Base-by-base conservation (phyloP, 2,329 filamentous ascomycete species). In the Chrysosporium queenslandicum region DNA sequence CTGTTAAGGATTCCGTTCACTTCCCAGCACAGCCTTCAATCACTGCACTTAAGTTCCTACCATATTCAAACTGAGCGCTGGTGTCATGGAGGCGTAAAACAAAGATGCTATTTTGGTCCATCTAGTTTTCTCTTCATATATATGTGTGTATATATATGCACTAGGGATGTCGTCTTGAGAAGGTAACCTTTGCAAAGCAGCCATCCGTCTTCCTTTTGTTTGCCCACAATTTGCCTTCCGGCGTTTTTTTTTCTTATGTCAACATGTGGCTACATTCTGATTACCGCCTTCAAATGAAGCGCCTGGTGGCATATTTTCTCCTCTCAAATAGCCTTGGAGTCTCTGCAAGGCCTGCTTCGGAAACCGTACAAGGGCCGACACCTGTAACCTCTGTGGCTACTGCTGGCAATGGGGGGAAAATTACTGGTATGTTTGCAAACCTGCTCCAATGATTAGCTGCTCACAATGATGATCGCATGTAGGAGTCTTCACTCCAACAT, bases 401-500 rank as follows among this genome's bases (percentile, higher is more conserved):
- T n/a, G n/a, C n/a, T 20, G 8, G 43, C 16, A 34, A 21, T 4
- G 43, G 29, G 8, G 7, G 18, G n/a, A 27, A n/a, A 16, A 50
- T 54, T 18, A 54, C 46, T 4, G 47, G 47, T 50, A 29, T 29
- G 4, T 5, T 16, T 45, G 36, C 27, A 11, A 20, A 23, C 14
- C 2, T 43, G 14, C 7, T 6, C 16, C 21, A 34, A 21, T 11
- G 2, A 34, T 18, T 6, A 23, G 14, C 39, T n/a, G 4, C 41
- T 25, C 3, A 4, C 16, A 36, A 36, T 54, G 16, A 54, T 25
- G 30, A 12, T n/a, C 4, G 27, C 27, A 16, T 40, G 16, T 32
- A 54, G 52, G 16, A 36, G 52, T 54, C 14, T 54, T 54, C 25
- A 54, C 52, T 5, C 52, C 52, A 23, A 54, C 52, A 12, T 50